A percentile compares a stretch with the other conserved stretches of the same genome.
Evolutionary conservation across 202 grass and related monocot species (phyloP).

Genomic region (Digitaria exilis): DNA sequence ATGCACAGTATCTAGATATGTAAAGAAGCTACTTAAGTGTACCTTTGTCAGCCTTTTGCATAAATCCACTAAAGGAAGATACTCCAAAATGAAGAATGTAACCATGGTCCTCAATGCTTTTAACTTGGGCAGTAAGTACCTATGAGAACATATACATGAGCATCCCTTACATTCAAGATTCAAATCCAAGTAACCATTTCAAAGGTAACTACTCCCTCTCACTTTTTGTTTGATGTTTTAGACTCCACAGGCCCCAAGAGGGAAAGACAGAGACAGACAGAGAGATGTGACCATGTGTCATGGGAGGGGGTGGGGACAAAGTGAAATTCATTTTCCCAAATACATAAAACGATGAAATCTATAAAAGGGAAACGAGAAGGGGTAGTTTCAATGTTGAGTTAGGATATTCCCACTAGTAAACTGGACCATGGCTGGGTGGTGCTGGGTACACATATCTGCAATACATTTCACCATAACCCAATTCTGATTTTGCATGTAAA

Average conservation of each 20-base stretch:
- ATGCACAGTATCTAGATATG: conserved; percentile 12
- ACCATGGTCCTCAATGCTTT: conserved; percentile 95
- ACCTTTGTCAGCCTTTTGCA: conserved; percentile 82
- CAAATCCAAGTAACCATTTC: conserved; percentile 20
- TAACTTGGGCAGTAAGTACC: conserved; percentile 89
- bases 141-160: conserved; percentile 42
- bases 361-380: no score
- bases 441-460: no score
- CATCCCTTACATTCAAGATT: conserved; percentile 9
- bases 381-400: no score
- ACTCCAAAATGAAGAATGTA: conserved; percentile 98
- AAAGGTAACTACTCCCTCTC: background rate
- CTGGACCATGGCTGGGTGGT: no score
- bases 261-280: no score
- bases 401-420: no score
- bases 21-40: conserved; percentile 21
- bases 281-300: no score
- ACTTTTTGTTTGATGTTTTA: background rate
- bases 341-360: no score
- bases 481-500: conserved; percentile 3
- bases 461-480: background rate
- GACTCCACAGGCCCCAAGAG: background rate
- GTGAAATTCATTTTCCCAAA: no score
- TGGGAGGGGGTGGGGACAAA: no score
- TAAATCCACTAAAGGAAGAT: conserved; percentile 85